Base-by-base conservation (phyloP, 345 rosid genomes). In the Syzygium aromaticum region DNA sequence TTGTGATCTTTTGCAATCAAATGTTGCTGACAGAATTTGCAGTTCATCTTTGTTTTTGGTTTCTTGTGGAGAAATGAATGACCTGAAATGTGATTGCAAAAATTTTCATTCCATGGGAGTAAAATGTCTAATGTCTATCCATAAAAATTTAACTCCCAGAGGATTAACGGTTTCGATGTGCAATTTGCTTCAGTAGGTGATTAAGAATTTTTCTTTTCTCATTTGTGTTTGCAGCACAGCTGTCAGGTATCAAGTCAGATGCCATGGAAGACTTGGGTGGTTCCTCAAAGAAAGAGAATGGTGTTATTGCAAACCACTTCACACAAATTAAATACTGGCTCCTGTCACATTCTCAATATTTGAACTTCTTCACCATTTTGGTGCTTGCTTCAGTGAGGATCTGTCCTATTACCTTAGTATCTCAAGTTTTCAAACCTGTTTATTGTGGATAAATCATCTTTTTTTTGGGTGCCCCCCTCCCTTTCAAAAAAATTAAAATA, bases 381-480 rank as follows among this genome's bases (percentile, higher is more conserved):
- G 91, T 94, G 85, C 99, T 98, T 88, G 99, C 99, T 90, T 98
- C 99, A 91, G 99, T 98, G 46, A 92, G 99, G 92, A 84, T 86
- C 56, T 85, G 57, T 86, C 52, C 54, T 56, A 6, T 53, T 43
- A 53, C 52, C 73, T 57, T 14, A 30, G 49, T 43, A 11, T 23
- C 17, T 30, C 23, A 54, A 13, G 51, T 30, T 51, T 40, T 87
- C 16, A 19, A 8, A 12, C 46, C 21, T 83, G 19, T 51, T 16
- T 46, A 46, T 78, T 61, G 63, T 53, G 73, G 51, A 84, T 27
- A 15, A 77, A 54, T 12, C 5, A 56, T 38, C 38, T 16, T 11
- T 33, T 46, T 46, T 51, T 46, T 86, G 5, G 52, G 23, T 3
- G 2, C 15, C 28, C 27, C n/a, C 12, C 25, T 11, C 11, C 11